These are phyloP conservation scores for Didymella pomorum DNA, from an alignment of 2,329 filamentous ascomycete genomes.

Conservation along the genomic window DNA sequence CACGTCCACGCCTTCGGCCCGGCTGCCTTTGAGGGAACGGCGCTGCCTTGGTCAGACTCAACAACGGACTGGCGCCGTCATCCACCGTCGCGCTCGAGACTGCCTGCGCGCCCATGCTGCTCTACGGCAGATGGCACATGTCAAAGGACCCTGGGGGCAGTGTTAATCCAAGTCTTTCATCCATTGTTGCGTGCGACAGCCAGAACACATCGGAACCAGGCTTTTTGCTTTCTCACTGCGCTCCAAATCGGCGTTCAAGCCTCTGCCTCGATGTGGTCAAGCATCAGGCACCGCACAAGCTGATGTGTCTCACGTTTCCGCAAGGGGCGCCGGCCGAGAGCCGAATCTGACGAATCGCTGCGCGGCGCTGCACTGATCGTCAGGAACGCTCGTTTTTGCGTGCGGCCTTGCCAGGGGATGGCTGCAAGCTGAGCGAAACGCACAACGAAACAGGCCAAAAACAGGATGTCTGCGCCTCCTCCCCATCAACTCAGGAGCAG, in stretches of 20 bases:
- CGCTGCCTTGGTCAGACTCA: conserved; percentile 33
- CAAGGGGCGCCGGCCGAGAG: conserved; percentile 30
- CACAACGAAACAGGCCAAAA: conserved; percentile 30
- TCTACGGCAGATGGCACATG: conserved; percentile 11
- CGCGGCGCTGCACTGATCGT: conserved; percentile 37
- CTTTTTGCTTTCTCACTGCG: conserved; percentile 4
- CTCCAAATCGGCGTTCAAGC: conserved; percentile 23
- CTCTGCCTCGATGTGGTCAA: conserved; percentile 30
- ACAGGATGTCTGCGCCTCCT: conserved; percentile 28
- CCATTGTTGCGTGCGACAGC: conserved; percentile 6
- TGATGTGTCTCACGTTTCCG: conserved; percentile 40
- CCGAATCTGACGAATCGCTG: conserved; percentile 35
- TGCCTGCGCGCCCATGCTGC: conserved; percentile 15
- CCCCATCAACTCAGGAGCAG: conserved; percentile 19
- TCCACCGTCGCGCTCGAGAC: conserved; percentile 22
- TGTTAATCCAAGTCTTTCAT: background rate
- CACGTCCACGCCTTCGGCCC: conserved; percentile 30
- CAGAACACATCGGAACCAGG: background rate
- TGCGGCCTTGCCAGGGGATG: conserved; percentile 27
- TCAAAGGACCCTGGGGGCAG: conserved; percentile 1
- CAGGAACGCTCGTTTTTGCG: conserved; percentile 36
- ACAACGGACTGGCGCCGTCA: conserved; percentile 27
- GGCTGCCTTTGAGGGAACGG: conserved; percentile 30
- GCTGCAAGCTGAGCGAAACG: conserved; percentile 31
- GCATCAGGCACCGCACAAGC: conserved; percentile 24